A percentile compares a stretch with the other conserved stretches of the same genome.
These are phyloP conservation scores for Epichloe bromicola DNA, from an alignment of 2,329 filamentous ascomycete species.

Conservation along the genomic window DNA sequence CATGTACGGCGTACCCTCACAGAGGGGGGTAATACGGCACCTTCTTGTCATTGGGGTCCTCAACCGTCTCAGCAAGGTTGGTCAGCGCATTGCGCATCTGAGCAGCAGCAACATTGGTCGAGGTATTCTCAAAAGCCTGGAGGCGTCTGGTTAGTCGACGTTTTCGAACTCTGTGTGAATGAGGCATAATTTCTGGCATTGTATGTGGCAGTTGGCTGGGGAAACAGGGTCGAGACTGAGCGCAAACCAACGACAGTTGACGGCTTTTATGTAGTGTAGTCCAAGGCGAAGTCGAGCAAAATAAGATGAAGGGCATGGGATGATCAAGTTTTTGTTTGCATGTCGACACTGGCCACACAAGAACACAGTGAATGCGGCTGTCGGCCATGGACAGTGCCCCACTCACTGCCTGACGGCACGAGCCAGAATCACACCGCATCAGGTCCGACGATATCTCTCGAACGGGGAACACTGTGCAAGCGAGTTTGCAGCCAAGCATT, in stretches of 20 bases:
- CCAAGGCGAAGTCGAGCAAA: background rate
- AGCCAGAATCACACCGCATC: background rate
- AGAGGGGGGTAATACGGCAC: conserved; percentile 33
- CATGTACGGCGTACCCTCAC: background rate
- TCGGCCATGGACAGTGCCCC: background rate
- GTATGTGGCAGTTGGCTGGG: background rate
- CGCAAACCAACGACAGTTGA: background rate
- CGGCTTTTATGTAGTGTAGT: background rate
- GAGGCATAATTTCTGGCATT: background rate
- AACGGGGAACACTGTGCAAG: background rate
- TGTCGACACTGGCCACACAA: background rate
- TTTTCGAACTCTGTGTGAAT: background rate
- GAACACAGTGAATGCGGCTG: background rate
- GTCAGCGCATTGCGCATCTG: conserved; percentile 99
- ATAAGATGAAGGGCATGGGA: background rate
- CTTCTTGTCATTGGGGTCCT: conserved; percentile 72
- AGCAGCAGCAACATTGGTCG: conserved; percentile 90
- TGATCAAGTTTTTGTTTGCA: background rate
- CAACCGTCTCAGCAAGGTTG: conserved; percentile 77
- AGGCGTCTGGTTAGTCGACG: conserved; percentile 14
- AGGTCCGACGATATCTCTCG: background rate
- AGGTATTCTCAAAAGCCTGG: conserved; percentile 98
- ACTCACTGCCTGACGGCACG: background rate
- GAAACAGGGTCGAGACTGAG: background rate
- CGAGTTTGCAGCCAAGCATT: background rate